Evolutionary conservation across 371 early-diverging fungal genomes (phyloP), one percentile per base, ranked within the genome.

Genomic region (Mucor racemosus): DNA sequence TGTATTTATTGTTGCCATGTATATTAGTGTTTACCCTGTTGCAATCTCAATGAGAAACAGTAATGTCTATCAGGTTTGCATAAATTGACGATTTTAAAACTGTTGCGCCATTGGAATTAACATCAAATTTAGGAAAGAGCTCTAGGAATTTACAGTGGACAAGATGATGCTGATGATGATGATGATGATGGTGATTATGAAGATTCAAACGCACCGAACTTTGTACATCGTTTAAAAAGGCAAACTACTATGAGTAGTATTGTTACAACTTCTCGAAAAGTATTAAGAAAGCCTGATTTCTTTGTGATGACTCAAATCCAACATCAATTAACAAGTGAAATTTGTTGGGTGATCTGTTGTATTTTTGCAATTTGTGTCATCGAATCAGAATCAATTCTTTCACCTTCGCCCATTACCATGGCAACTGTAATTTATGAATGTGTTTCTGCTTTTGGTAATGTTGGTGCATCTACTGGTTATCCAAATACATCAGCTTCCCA

Each of bases 271-370:
- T 76, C 79, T 0, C 62, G 62, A 46, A 79, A 71, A 36, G 59
- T 75, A 5, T 42, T 81, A 15, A 68, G 75, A 8, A 68, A 73
- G 40, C 84, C 84, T 2, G 81, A 83, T 56, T 83, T 83, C 57
- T 83, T 77, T 66, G 81, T 83, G 1, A 68, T 80, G 53, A 77
- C 76, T 1, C 81, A 80, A 50, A 77, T 83, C 42, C 84, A 83
- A 44, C 71, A 76, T 7, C 84, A 83, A 44, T 53, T 83, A 42
- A 76, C 84, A 4, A 80, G 75, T 58, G 84, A 83, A 60, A 75
- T 83, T 26, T 77, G 73, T 33, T 83, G 84, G 84, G 72, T 83
- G 4, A 77, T 83, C 65, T 58, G 60, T 11, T 74, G 78, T 44
- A 65, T 80, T 10, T 83, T 80, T 66, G 58, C 65, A 0, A 76